Percentiles rank a stretch among this genome's conserved stretches.
Evolutionary conservation across 495 filamentous ascomycete species (phyloP).

Genomic region (Penicillium samsonianum): DNA sequence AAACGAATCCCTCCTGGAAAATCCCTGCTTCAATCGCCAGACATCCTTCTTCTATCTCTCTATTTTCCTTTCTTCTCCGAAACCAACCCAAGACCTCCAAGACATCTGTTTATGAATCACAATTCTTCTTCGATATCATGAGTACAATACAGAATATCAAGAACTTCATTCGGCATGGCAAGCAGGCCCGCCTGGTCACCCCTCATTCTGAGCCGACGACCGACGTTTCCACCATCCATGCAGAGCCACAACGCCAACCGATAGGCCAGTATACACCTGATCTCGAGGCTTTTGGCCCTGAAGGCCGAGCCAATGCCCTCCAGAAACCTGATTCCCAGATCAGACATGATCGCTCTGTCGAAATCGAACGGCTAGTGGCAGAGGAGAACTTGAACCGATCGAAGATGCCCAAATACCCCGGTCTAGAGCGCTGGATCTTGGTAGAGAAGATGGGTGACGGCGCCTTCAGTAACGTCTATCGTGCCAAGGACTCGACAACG

Average conservation of each 20-base stretch:
- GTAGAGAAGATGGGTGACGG: conserved; percentile 99
- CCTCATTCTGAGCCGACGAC: conserved; percentile 67
- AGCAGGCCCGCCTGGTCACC: conserved; percentile 78
- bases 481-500: conserved; percentile 71
- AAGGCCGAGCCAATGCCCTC: conserved; percentile 51
- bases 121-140: conserved; percentile 43
- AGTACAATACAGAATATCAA: conserved; percentile 89
- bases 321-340: conserved; percentile 54
- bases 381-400: conserved; percentile 84
- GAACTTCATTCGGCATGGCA: conserved; percentile 98
- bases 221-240: conserved; percentile 66
- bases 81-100: conserved; percentile 15
- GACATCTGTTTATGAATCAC: not conserved
- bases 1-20: not conserved
- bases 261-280: conserved; percentile 50
- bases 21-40: conserved; percentile 70
- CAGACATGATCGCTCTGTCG: conserved; percentile 48
- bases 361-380: conserved; percentile 79
- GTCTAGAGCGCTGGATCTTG: conserved; percentile 85
- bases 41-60: conserved; percentile 22
- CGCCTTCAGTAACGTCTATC: conserved; percentile 98
- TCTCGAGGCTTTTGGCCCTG: conserved; percentile 56
- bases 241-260: conserved; percentile 60
- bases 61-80: conserved; percentile 3
- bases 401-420: conserved; percentile 89